phyloP scores from a whole-genome alignment of 257 asterid species.

The Solanum appendiculatum region DNA sequence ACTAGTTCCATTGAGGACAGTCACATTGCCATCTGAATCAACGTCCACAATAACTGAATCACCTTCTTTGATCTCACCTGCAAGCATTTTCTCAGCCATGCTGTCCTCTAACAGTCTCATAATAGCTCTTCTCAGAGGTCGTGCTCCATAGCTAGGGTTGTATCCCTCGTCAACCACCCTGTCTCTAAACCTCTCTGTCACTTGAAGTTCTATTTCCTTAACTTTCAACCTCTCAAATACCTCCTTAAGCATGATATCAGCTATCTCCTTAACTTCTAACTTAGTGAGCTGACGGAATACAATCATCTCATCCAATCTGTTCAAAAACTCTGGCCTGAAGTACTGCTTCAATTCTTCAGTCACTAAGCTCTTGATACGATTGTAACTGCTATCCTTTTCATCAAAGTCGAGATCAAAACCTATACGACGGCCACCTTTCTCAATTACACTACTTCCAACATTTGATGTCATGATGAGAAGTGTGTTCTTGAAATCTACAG shows the following conservation, averaged over 20 bases:
- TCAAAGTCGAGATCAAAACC: slow-evolving; percentile 37
- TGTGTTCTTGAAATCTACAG: slow-evolving; percentile 49
- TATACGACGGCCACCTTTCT: slow-evolving; percentile 30
- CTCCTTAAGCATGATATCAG: slow-evolving; percentile 42
- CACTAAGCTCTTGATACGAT: slow-evolving; percentile 31
- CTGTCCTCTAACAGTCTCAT: slow-evolving; percentile 53
- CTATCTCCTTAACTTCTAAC: slow-evolving; percentile 37
- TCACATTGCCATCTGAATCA: slow-evolving; percentile 40
- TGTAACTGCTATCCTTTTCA: slow-evolving; percentile 37
- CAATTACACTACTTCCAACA: slow-evolving; percentile 40
- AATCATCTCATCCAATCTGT: slow-evolving; percentile 51
- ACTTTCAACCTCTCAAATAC: slow-evolving; percentile 26
- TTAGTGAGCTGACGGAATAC: slow-evolving; percentile 41
- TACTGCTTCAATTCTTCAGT: slow-evolving; percentile 25
- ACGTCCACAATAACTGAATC: slow-evolving; percentile 36
- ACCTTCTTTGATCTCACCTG: slow-evolving; percentile 32
- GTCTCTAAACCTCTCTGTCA: slow-evolving; percentile 32
- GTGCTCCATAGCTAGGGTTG: slow-evolving; percentile 47
- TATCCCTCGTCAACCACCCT: slow-evolving; percentile 43
- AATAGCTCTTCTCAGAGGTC: slow-evolving; percentile 51
- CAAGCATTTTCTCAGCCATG: slow-evolving; percentile 43
- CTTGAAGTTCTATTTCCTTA: slow-evolving; percentile 31
- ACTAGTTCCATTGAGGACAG: slow-evolving; percentile 28
- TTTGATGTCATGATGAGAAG: slow-evolving; percentile 59
- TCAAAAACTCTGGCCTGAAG: slow-evolving; percentile 56